phyloP scores from a whole-genome alignment of 164 flowering plant genomes.

The Vitis cinerea region DNA sequence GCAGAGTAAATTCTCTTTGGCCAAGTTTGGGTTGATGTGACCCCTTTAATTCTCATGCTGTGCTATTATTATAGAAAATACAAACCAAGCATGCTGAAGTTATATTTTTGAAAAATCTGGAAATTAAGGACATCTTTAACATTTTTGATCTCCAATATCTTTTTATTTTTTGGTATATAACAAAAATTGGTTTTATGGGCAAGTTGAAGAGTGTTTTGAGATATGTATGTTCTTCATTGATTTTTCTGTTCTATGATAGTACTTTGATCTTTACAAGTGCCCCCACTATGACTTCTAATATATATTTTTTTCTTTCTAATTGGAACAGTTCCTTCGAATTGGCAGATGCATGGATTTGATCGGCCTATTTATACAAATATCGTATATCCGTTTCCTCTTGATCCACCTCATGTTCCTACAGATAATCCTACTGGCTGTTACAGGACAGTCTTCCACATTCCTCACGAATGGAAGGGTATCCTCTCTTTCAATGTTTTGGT shows the following conservation, averaged over 20 bases:
- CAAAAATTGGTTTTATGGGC: not conserved
- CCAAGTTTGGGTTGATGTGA: too few relatives aligned
- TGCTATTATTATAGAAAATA: too few relatives aligned
- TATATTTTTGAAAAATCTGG: too few relatives aligned
- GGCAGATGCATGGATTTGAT: conserved; percentile 98
- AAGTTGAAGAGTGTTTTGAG: not conserved
- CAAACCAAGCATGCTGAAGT: too few relatives aligned
- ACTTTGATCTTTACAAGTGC: not conserved
- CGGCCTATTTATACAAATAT: conserved; percentile 87
- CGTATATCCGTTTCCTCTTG: conserved; percentile 74
- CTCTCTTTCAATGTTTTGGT: not conserved
- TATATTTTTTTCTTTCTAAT: conserved; percentile 4
- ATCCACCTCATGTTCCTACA: conserved; percentile 76
- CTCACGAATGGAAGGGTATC: conserved; percentile 88
- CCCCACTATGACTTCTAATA: conserved; percentile 2
- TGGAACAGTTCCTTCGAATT: conserved; percentile 92
- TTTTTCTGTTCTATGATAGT: not conserved
- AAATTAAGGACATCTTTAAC: not conserved
- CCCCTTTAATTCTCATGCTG: too few relatives aligned
- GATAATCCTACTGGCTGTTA: conserved; percentile 98
- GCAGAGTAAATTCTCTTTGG: too few relatives aligned
- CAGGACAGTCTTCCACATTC: conserved; percentile 72
- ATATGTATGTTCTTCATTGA: not conserved
- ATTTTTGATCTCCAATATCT: not conserved
- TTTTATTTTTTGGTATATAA: not conserved